Percentiles rank a stretch among this genome's conserved stretches.
phyloP scores from a whole-genome alignment of 1,139 yeast species.

The Nematodospora anomalae region DNA sequence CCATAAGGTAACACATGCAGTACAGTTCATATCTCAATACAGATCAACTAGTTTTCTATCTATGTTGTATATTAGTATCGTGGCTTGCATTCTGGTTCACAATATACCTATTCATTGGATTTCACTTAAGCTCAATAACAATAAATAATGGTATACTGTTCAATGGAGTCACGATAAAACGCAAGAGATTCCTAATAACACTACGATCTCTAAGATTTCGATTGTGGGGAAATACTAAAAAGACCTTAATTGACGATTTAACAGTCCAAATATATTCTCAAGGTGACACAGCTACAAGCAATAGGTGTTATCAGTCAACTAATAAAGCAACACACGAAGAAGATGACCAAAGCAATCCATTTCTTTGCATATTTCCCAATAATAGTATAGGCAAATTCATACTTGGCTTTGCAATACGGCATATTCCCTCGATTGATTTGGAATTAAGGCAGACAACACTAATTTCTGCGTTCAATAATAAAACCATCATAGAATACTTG shows the following conservation, averaged over 20 bases:
- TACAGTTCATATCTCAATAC: conserved; percentile 4
- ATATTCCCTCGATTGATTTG: conserved; percentile 27
- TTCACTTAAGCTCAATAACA: conserved; percentile 33
- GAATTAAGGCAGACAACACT: conserved; percentile 28
- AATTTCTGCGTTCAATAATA: conserved; percentile 13
- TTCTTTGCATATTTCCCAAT: conserved; percentile 22
- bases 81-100: conserved; percentile 26
- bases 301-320: no score
- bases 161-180: conserved; percentile 28
- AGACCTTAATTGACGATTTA: conserved; percentile 31
- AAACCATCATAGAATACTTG: conserved; percentile 24
- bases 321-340: neutral
- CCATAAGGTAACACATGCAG: neutral
- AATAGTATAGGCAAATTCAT: conserved; percentile 15
- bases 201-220: conserved; percentile 32
- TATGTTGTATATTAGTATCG: conserved; percentile 2
- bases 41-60: conserved; percentile 7
- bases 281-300: neutral
- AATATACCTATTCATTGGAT: conserved; percentile 30
- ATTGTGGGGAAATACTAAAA: conserved; percentile 43
- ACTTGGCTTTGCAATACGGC: conserved; percentile 19
- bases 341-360: conserved; percentile 4
- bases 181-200: conserved; percentile 16
- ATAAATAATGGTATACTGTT: conserved; percentile 44
- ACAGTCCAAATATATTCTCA: conserved; percentile 13